Evolutionary conservation across 768 basidiomycete genomes (phyloP), one percentile per base, ranked within the genome.

Genomic region (Gyrodon lividus): DNA sequence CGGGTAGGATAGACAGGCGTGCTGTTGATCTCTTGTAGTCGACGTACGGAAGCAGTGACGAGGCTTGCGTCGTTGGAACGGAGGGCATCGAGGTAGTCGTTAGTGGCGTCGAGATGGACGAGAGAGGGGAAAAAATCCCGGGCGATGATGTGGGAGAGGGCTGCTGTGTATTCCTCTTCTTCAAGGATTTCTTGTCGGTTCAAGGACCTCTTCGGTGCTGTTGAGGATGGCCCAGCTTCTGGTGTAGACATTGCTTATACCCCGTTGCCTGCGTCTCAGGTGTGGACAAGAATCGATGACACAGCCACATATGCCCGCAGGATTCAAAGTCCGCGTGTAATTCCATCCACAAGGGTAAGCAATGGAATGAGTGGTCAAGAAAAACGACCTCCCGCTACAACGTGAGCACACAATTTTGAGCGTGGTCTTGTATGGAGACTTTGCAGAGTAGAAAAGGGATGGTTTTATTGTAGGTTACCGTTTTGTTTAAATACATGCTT

Each of bases 91-190:
- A 96, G 81, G 70, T 94, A 93, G 51, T 77, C 79, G 66, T 95
- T 92, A 28, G 91, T 89, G 17, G 92, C 89, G 59, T 95, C 90
- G 23, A 96, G 79, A 59, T 92, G 90, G 16, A 87, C 83, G 9
- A 98, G 81, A 12, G 92, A 92, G 0, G 97, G 97, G 64, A 98
- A 99, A 79, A 99, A 99, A 72, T 98, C 96, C 43, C 97, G 86
- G 34, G 91, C 89, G 62, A 98, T 98, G 62, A 98, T 98, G 42
- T 84, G 80, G 10, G 91, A 92, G 19, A 99, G 77, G 1, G 89
- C 89, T 41, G 82, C 84, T 2, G 92, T 94, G 68, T 98, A 98
- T 65, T 94, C 92, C 56, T 98, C 97, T 75, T 99, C 97, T 43
- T 92, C 89, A 13, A 91, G 79, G 13, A 92, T 77, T 12, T 77